These are phyloP conservation scores for Kodamaea restingae DNA, from an alignment of 805 yeast species.

Conservation along the genomic window DNA sequence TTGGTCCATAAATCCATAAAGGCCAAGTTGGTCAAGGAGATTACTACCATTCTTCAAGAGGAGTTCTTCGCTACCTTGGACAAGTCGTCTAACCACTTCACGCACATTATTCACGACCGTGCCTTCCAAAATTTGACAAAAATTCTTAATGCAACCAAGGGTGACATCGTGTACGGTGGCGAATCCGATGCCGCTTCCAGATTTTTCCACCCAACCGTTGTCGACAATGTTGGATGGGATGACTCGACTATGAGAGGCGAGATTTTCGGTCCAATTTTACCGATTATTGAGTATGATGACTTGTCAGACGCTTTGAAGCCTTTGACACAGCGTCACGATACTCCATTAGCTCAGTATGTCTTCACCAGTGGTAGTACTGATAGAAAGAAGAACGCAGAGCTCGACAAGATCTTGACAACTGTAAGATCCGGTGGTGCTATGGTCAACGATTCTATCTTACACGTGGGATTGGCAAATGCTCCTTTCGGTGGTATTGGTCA, in stretches of 20 bases:
- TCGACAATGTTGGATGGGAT: constrained; percentile 56
- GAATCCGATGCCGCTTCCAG: constrained; percentile 35
- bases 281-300: constrained; percentile 54
- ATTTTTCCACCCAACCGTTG: constrained; percentile 69
- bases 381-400: constrained; percentile 41
- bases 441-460: constrained; percentile 69
- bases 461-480: constrained; percentile 59
- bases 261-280: constrained; percentile 82
- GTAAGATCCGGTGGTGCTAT: constrained; percentile 71
- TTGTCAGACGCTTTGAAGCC: constrained; percentile 42
- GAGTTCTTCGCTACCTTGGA: constrained; percentile 43
- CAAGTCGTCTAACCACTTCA: constrained; percentile 28
- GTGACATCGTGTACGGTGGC: constrained; percentile 50
- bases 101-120: constrained; percentile 58
- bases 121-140: constrained; percentile 47
- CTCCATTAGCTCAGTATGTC: constrained; percentile 78
- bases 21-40: constrained; percentile 43
- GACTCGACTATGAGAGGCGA: constrained; percentile 76
- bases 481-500: constrained; percentile 93
- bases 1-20: constrained; percentile 60
- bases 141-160: constrained; percentile 49
- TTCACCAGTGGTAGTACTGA: constrained; percentile 48
- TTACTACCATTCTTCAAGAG: constrained; percentile 37
- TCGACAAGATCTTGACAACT: constrained; percentile 40
- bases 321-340: constrained; percentile 51